Evolutionary conservation across 805 yeast genomes (phyloP).

Genomic region (Metschnikowia noctiluminum): DNA sequence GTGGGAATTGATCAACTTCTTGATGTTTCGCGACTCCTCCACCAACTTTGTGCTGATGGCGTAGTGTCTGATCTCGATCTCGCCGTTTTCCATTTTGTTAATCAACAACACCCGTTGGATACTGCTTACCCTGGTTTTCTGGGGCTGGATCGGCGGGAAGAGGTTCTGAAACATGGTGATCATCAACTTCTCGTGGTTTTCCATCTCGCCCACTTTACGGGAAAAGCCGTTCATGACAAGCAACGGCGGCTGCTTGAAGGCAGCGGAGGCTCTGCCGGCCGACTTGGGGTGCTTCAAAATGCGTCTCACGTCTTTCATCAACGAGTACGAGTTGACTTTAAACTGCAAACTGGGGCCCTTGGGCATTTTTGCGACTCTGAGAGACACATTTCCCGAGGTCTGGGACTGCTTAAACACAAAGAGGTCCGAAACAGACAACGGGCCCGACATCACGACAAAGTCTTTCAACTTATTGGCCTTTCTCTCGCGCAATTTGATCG

Average conservation of each 20-base stretch:
- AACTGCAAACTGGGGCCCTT: constrained; percentile 93
- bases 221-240: constrained; percentile 88
- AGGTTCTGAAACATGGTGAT: constrained; percentile 91
- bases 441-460: constrained; percentile 98
- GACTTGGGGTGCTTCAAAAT: constrained; percentile 78
- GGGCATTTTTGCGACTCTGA: constrained; percentile 84
- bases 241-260: constrained; percentile 77
- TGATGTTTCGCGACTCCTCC: constrained; percentile 69
- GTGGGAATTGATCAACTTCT: constrained; percentile 63
- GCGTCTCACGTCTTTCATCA: constrained; percentile 74
- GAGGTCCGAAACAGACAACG: constrained; percentile 86
- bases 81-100: constrained; percentile 69
- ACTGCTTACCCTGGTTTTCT: constrained; percentile 63
- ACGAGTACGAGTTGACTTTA: constrained; percentile 69
- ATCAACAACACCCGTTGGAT: constrained; percentile 85
- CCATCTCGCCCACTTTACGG: constrained; percentile 55
- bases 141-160: constrained; percentile 93
- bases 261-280: constrained; percentile 58
- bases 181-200: constrained; percentile 71
- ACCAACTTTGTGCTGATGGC: constrained; percentile 83
- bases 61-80: constrained; percentile 84
- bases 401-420: constrained; percentile 82
- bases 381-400: constrained; percentile 71
- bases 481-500: constrained; percentile 81
- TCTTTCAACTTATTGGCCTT: constrained; percentile 85